Evolutionary conservation across 805 yeast species (phyloP), one percentile per base, ranked within the genome.

Genomic region (Isabelozyma rhagii): DNA sequence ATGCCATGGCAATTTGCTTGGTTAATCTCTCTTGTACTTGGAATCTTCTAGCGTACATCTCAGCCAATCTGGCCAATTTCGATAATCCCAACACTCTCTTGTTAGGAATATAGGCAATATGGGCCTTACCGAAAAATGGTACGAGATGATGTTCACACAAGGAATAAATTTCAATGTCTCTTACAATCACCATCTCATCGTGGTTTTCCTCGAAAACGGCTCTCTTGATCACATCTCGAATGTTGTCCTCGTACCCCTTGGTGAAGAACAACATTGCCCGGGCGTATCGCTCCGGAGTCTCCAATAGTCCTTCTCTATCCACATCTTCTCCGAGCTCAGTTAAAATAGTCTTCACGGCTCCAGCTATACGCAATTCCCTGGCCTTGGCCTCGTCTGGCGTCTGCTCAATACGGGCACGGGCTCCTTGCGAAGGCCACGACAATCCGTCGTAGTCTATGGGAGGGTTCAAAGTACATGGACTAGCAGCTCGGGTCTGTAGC

Each of bases 11-110:
- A 48, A 94, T 92, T 68, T 94, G 99, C 68, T 94, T 94, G 10
- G 99, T 94, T 54, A 94, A 78, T 56, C 99, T 79, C 67, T 94
- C 99, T 70, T 94, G 99, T n/a, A 94, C 99, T 71, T 94, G 99
- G 59, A 94, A 80, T 60, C 99, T 80, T 69, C 98, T 82, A 5
- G 96, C 80, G 64, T 91, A 94, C 97, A 94, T 91, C 66, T 94
- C 99, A 0, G 99, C 98, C 51, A 94, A 76, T 57, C 99, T 77
- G 8, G 99, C 99, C 57, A 94, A 79, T 67, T 94, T 94, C 48
- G 96, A 86, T 44, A 94, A 78, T 0, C 99, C 99, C 51, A 94
- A 77, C 5, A 94, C 99, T 54, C 90, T 82, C 62, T 89, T 89
- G 67, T 90, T 89, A 53, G 99, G 99, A 56, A 94, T 92, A 71